These are phyloP conservation scores for Ogataea corticis DNA, from an alignment of 805 yeast species.

Conservation along the genomic window DNA sequence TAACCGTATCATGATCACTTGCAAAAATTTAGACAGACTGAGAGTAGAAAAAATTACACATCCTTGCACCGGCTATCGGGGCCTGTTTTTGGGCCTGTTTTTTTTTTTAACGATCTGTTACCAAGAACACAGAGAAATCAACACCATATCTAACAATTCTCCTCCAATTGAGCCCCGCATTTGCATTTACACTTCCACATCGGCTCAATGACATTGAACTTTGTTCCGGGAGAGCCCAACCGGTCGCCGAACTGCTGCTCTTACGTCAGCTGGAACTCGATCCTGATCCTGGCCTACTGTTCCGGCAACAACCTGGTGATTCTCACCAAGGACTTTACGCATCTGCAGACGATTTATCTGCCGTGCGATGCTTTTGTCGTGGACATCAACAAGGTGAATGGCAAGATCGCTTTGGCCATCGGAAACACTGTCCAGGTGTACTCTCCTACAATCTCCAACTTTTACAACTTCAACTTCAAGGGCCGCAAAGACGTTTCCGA, in stretches of 20 bases:
- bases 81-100: too few relatives aligned
- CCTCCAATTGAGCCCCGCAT: too few relatives aligned
- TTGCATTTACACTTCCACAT: constrained; percentile 6
- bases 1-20: too few relatives aligned
- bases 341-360: constrained; percentile 77
- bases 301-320: constrained; percentile 87
- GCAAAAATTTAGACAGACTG: too few relatives aligned
- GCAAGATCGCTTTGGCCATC: constrained; percentile 59
- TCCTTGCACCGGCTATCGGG: too few relatives aligned
- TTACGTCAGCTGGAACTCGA: constrained; percentile 65
- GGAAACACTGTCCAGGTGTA: constrained; percentile 46
- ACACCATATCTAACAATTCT: too few relatives aligned
- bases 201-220: constrained; percentile 56
- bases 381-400: constrained; percentile 60
- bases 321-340: constrained; percentile 47
- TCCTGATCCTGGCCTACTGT: constrained; percentile 68
- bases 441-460: constrained; percentile 57
- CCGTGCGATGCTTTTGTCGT: constrained; percentile 66
- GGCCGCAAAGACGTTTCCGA: constrained; percentile 34
- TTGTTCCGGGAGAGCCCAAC: constrained; percentile 87
- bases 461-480: constrained; percentile 34
- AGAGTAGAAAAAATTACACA: too few relatives aligned
- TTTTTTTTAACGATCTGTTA: too few relatives aligned
- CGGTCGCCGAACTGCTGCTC: constrained; percentile 52
- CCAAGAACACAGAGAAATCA: too few relatives aligned